Conservation (phyloP, 202 grass and related monocot genomes). For the Elaeis oleifera region DNA sequence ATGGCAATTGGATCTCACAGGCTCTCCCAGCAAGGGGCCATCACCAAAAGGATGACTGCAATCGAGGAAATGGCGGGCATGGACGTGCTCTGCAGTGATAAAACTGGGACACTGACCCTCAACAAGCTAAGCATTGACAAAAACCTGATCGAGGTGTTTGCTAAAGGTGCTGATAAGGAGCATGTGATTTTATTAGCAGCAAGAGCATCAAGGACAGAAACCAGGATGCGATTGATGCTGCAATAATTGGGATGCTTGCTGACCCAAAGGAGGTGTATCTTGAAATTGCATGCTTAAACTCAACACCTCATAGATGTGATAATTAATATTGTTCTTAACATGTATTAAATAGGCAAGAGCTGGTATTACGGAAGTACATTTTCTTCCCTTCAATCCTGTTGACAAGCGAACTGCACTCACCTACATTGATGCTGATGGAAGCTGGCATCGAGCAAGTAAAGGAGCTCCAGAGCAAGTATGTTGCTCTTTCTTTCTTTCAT, state of each 20-base stretch:
- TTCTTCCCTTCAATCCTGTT: constrained; percentile 92
- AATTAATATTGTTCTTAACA: background rate
- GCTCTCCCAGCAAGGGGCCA: constrained; percentile 58
- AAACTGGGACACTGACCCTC: constrained; percentile 87
- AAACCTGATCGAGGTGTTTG: constrained; percentile 59
- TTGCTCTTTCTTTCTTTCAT: background rate
- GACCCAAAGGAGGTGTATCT: constrained; percentile 58
- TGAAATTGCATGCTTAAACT: too few relatives aligned
- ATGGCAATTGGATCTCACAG: constrained; percentile 75
- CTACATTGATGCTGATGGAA: constrained; percentile 33
- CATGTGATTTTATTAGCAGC: constrained; percentile 51
- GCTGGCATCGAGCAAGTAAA: constrained; percentile 81
- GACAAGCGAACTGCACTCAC: constrained; percentile 95
- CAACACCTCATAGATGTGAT: too few relatives aligned
- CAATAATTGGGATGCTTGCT: constrained; percentile 71
- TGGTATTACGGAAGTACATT: constrained; percentile 65
- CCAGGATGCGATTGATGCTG: constrained; percentile 89
- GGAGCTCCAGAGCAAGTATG: constrained; percentile 73
- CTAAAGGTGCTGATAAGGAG: constrained; percentile 13
- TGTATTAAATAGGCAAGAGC: constrained; percentile 44
- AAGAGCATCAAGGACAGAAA: constrained; percentile 74
- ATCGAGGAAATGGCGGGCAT: constrained; percentile 93
- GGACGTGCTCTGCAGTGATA: constrained; percentile 90
- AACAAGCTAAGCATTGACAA: constrained; percentile 79
- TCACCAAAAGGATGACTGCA: constrained; percentile 94